Evolutionary conservation across 805 yeast species (phyloP).

Genomic region (Wickerhamiella spandovensis): DNA sequence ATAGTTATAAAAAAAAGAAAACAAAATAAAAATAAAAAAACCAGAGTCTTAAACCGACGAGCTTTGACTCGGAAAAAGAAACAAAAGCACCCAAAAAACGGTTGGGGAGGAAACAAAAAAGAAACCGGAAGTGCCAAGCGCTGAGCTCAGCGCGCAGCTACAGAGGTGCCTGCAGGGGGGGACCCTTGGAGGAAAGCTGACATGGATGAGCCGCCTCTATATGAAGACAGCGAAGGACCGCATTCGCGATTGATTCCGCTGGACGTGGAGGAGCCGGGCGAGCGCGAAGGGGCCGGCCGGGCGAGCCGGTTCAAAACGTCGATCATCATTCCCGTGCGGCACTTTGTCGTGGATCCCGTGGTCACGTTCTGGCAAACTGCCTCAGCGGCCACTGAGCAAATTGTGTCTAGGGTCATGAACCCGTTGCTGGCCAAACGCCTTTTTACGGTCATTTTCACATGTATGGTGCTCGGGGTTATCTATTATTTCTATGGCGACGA

Average conservation of each 20-base stretch:
- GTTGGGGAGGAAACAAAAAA: too few relatives aligned
- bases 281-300: conserved; percentile 3
- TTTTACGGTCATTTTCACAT: conserved; percentile 53
- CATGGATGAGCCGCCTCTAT: conserved; percentile 6
- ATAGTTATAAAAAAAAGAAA: too few relatives aligned
- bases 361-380: conserved; percentile 26
- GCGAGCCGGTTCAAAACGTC: conserved; percentile 8
- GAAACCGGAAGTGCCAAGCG: too few relatives aligned
- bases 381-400: conserved; percentile 38
- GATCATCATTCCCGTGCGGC: conserved; percentile 30
- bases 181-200: too few relatives aligned
- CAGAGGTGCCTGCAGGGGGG: too few relatives aligned
- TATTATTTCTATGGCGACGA: conserved; percentile 27
- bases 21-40: too few relatives aligned
- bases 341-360: conserved; percentile 34
- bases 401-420: conserved; percentile 59
- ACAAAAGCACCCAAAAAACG: too few relatives aligned
- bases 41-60: too few relatives aligned
- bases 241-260: conserved; percentile 20
- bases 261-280: conserved; percentile 32
- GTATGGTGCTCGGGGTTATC: conserved; percentile 46
- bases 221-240: conserved; percentile 1
- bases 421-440: conserved; percentile 73
- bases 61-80: too few relatives aligned
- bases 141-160: neutral